A percentile compares a stretch with the other conserved stretches of the same genome.
Evolutionary conservation across 139 green algal species (phyloP).

Genomic region (Auxenochlorella protothecoides): DNA sequence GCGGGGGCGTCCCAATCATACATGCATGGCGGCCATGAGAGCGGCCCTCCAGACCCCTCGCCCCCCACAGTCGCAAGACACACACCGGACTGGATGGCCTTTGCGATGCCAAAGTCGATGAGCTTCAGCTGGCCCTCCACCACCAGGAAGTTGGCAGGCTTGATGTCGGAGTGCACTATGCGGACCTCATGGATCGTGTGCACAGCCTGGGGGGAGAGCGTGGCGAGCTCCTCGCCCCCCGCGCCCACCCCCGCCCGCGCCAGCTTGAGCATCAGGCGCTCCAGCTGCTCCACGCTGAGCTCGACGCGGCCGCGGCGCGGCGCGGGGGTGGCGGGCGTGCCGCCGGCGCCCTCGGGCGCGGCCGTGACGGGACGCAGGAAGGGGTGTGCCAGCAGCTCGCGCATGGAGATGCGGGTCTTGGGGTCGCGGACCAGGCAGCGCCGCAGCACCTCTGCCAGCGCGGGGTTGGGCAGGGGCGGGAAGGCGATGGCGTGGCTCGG

Average conservation of each 20-base stretch:
- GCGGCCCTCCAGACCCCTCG: background rate
- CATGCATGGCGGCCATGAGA: background rate
- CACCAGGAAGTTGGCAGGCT: slow-evolving; percentile 95
- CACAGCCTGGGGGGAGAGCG: slow-evolving; percentile 66
- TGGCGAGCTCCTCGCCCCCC: slow-evolving; percentile 38
- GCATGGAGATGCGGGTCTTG: slow-evolving; percentile 67
- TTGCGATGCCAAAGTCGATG: slow-evolving; percentile 98
- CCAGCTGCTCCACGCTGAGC: slow-evolving; percentile 43
- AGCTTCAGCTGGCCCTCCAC: slow-evolving; percentile 94
- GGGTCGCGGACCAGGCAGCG: slow-evolving; percentile 80
- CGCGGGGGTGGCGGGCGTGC: background rate
- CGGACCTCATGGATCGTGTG: slow-evolving; percentile 80
- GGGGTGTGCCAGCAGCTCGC: slow-evolving; percentile 75
- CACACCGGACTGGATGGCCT: slow-evolving; percentile 61
- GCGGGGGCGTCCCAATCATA: too few relatives aligned
- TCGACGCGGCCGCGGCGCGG: slow-evolving; percentile 5
- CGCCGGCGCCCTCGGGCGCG: background rate
- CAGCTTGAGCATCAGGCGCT: slow-evolving; percentile 11
- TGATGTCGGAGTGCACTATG: slow-evolving; percentile 95
- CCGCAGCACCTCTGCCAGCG: slow-evolving; percentile 61
- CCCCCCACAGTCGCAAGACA: background rate
- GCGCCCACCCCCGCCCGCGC: slow-evolving; percentile 21
- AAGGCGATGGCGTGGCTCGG: slow-evolving; percentile 49
- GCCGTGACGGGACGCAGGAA: slow-evolving; percentile 67
- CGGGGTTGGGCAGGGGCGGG: slow-evolving; percentile 45